phyloP scores from a whole-genome alignment of 129 eudicot genomes.

The Flaveria brownii region DNA sequence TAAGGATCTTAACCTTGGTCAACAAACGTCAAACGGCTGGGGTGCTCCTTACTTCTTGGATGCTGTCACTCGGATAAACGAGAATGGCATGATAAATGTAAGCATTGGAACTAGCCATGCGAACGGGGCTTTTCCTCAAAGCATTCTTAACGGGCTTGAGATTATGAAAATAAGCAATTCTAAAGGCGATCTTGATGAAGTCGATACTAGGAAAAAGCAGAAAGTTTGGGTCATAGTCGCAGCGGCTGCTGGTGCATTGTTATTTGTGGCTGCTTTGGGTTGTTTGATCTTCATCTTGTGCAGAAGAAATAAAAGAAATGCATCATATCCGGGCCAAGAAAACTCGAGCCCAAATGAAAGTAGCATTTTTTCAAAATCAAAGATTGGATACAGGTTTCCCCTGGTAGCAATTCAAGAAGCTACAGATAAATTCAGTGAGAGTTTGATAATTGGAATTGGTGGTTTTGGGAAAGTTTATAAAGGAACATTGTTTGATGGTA shows the following conservation, averaged over 20 bases:
- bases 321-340: conserved; percentile 22
- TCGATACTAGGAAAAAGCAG: conserved; percentile 29
- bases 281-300: conserved; percentile 35
- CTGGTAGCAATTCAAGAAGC: conserved; percentile 61
- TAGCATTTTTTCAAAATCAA: conserved; percentile 47
- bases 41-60: conserved; percentile 59
- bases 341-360: conserved; percentile 21
- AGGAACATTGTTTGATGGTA: conserved; percentile 55
- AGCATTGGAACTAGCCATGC: conserved; percentile 53
- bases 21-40: conserved; percentile 30
- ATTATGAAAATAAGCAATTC: conserved; percentile 71
- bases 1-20: conserved; percentile 46
- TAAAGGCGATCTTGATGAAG: conserved; percentile 39
- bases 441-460: conserved; percentile 58
- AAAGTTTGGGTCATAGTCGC: conserved; percentile 43
- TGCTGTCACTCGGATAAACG: conserved; percentile 39
- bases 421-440: conserved; percentile 55
- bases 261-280: conserved; percentile 32
- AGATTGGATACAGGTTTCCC: conserved; percentile 59
- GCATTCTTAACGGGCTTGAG: conserved; percentile 72
- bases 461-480: conserved; percentile 80
- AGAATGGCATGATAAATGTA: conserved; percentile 33
- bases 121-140: conserved; percentile 44
- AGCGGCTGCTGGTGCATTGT: conserved; percentile 33
- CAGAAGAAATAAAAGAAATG: conserved; percentile 39